phyloP scores from a whole-genome alignment of 805 yeast genomes.

The Candida berthetii region DNA sequence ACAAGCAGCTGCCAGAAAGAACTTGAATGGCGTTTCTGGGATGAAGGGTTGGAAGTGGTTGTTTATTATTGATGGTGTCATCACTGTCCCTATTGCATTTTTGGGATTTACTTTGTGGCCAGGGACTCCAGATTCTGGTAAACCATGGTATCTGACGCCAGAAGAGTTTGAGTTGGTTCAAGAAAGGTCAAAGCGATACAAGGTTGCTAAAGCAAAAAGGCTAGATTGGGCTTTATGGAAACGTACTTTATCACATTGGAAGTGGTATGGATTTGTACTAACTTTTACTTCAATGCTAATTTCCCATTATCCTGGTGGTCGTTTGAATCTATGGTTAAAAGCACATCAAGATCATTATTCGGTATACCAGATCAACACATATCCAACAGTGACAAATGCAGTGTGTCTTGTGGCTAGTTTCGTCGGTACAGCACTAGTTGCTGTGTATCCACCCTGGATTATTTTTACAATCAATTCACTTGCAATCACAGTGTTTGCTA shows the following conservation, averaged over 20 bases:
- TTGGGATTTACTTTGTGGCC: conserved; percentile 46
- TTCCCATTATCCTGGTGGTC: conserved; percentile 1
- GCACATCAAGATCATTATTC: not conserved
- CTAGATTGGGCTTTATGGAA: conserved; percentile 1
- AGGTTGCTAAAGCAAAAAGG: conserved; percentile 1
- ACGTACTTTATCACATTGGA: conserved; percentile 3
- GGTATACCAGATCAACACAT: conserved; percentile 1
- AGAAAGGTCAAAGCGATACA: conserved; percentile 2
- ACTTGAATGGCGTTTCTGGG: conserved; percentile 29
- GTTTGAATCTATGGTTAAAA: conserved; percentile 4
- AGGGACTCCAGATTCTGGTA: conserved; percentile 54
- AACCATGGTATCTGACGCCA: not conserved
- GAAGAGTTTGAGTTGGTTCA: not conserved
- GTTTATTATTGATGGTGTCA: conserved; percentile 52
- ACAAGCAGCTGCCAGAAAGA: conserved; percentile 33
- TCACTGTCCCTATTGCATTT: conserved; percentile 41
- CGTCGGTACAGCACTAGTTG: conserved; percentile 1
- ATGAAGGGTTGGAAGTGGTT: conserved; percentile 69
- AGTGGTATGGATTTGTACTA: conserved; percentile 1
- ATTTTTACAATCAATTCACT: not conserved
- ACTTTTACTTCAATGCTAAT: conserved; percentile 2
- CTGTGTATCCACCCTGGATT: conserved; percentile 3
- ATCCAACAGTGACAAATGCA: conserved; percentile 3
- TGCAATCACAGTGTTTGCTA: conserved; percentile 33
- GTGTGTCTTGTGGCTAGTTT: conserved; percentile 2